Conservation (phyloP, 176 grass and related monocot genomes). For the Zoysia japonica region DNA sequence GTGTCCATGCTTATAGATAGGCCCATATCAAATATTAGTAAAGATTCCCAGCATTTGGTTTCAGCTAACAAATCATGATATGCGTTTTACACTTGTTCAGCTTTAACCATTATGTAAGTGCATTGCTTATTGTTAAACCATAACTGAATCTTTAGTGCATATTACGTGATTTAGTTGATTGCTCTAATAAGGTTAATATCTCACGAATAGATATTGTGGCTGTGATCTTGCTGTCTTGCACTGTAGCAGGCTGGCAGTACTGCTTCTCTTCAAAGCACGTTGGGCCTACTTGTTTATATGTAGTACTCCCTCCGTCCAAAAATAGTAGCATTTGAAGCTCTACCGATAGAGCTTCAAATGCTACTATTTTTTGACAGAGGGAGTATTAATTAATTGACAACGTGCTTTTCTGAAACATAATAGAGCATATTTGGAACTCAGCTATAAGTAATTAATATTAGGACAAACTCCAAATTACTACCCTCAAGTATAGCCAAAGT, state of each 20-base stretch:
- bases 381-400: not conserved
- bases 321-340: too few species aligned
- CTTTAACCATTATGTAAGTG: not conserved
- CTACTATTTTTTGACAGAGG: too few species aligned
- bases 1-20: not conserved
- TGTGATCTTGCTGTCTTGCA: not conserved
- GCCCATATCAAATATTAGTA: not conserved
- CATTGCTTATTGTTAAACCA: not conserved
- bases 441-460: not conserved
- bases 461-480: too few species aligned
- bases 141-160: not conserved
- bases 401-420: not conserved
- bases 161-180: not conserved
- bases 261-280: not conserved
- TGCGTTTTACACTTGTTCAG: not conserved
- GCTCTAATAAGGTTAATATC: not conserved
- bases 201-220: not conserved
- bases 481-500: too few species aligned
- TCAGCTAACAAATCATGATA: not conserved
- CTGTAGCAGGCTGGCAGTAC: not conserved
- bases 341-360: too few species aligned
- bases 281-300: not conserved
- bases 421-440: not conserved
- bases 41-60: not conserved
- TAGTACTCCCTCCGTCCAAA: not conserved